A percentile compares a stretch with the other conserved stretches of the same genome.
Evolutionary conservation across 257 asterid species (phyloP).

Genomic region (Striga asiatica): DNA sequence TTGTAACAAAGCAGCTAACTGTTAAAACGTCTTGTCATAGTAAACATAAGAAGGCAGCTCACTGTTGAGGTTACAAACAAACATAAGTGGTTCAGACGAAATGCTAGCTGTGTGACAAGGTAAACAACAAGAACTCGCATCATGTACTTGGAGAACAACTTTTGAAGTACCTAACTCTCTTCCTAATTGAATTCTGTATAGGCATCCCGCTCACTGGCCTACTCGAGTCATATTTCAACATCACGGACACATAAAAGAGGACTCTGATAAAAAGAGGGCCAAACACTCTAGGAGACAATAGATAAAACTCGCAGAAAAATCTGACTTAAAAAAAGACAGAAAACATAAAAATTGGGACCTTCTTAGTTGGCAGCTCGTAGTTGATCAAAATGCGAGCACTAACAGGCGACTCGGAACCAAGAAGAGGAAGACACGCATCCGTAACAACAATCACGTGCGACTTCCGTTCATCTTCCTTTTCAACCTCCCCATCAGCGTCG

Average conservation of each 20-base stretch:
- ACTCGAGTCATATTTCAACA: too few species aligned
- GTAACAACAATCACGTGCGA: slow-evolving; percentile 69
- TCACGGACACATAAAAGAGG: too few species aligned
- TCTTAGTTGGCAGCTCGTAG: slow-evolving; percentile 74
- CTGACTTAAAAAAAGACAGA: slow-evolving; percentile 5
- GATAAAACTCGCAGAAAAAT: not conserved
- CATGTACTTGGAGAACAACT: not conserved
- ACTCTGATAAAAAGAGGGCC: not conserved
- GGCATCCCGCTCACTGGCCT: too few species aligned
- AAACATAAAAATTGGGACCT: too few species aligned
- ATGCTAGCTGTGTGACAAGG: not conserved
- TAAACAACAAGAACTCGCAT: not conserved
- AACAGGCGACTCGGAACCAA: slow-evolving; percentile 56
- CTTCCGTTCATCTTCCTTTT: slow-evolving; percentile 36
- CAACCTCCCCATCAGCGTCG: slow-evolving; percentile 33
- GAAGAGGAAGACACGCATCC: slow-evolving; percentile 82
- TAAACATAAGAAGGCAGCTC: not conserved
- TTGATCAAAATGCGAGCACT: slow-evolving; percentile 66
- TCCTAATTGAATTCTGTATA: too few species aligned
- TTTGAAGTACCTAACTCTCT: slow-evolving; percentile 8
- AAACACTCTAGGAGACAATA: not conserved
- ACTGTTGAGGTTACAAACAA: not conserved
- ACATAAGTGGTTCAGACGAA: not conserved
- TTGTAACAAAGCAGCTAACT: not conserved
- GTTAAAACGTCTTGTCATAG: not conserved